Evolutionary conservation across 306 rosid species (phyloP).

Genomic region (peach (Prunus persica)): DNA sequence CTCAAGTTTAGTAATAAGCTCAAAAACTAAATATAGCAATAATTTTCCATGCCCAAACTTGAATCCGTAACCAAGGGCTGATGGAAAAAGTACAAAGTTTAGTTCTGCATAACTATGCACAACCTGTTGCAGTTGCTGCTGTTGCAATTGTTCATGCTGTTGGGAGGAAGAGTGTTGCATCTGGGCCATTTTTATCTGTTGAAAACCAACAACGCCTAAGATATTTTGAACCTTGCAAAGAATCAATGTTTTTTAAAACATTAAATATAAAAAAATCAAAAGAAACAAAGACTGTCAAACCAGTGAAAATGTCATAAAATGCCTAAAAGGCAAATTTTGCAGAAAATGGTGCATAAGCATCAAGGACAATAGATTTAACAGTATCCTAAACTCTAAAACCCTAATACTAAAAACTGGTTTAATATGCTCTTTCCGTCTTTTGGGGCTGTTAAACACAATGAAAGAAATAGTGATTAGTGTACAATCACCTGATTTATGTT

Average conservation of each 20-base stretch:
- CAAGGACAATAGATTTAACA: neutral
- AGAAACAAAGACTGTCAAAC: neutral
- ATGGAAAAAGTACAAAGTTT: slow-evolving; percentile 2
- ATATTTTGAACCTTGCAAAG: neutral
- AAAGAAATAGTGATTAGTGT: neutral
- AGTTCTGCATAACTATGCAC: slow-evolving; percentile 14
- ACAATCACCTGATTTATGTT: neutral
- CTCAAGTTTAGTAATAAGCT: neutral
- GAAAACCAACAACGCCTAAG: slow-evolving; percentile 27
- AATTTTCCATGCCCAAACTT: neutral
- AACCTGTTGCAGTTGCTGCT: slow-evolving; percentile 80
- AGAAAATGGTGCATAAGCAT: neutral
- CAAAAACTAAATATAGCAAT: neutral
- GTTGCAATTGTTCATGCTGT: slow-evolving; percentile 77
- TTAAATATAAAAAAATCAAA: neutral
- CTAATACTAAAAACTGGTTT: neutral
- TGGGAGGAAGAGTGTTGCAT: slow-evolving; percentile 76
- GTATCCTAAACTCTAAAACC: neutral
- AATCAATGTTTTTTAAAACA: neutral
- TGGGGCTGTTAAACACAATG: neutral
- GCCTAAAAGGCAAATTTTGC: neutral
- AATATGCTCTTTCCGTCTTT: neutral
- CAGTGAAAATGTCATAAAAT: neutral
- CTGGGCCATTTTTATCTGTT: slow-evolving; percentile 78
- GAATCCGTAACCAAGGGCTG: neutral